These are phyloP conservation scores for Neurospora sp. DNA, from an alignment of 2,329 filamentous ascomycete species.

Conservation along the genomic window DNA sequence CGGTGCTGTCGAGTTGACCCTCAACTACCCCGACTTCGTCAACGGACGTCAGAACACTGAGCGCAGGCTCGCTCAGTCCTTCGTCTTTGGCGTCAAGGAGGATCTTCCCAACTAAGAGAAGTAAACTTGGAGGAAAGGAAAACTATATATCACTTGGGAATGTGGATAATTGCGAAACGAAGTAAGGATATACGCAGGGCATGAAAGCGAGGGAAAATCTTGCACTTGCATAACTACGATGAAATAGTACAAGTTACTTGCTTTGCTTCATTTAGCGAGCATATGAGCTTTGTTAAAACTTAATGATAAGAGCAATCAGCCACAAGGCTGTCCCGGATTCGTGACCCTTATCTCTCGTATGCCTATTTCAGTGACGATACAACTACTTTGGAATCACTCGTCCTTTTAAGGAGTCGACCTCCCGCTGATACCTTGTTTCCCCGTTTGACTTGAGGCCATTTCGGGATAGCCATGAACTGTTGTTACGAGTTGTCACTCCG, in stretches of 20 bases:
- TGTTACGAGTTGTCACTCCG: neutral
- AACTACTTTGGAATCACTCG: neutral
- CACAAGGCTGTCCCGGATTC: neutral
- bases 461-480: neutral
- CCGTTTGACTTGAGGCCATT: neutral
- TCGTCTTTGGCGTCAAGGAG: slow-evolving; percentile 25
- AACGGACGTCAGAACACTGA: slow-evolving; percentile 64
- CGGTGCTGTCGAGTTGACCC: slow-evolving; percentile 80
- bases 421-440: neutral
- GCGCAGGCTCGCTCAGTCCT: slow-evolving; percentile 46
- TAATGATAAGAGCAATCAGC: neutral
- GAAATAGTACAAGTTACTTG: neutral
- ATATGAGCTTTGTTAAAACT: neutral
- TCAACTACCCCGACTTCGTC: slow-evolving; percentile 96
- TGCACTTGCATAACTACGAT: neutral
- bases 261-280: neutral
- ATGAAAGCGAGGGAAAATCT: neutral
- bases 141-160: neutral
- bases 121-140: neutral
- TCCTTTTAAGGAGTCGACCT: neutral
- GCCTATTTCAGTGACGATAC: neutral
- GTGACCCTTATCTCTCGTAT: neutral
- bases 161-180: neutral
- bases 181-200: neutral
- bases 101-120: slow-evolving; percentile 15